phyloP scores from a whole-genome alignment of 2,329 filamentous ascomycete species.

The Claviceps digitariae region DNA sequence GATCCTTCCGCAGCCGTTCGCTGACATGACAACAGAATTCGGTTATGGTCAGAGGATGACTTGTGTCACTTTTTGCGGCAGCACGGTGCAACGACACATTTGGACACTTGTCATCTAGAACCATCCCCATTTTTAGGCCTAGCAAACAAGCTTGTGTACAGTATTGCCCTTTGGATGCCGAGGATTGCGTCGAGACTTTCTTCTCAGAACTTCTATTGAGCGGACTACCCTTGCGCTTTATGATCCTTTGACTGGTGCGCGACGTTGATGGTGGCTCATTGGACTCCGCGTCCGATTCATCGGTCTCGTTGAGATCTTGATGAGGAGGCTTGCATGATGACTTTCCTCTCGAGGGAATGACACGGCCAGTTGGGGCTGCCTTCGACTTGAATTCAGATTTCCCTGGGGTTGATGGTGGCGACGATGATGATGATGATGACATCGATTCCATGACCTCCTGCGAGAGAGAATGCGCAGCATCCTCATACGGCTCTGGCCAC shows the following conservation, averaged over 20 bases:
- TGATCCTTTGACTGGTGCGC: too few species aligned
- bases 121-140: slow-evolving; percentile 9
- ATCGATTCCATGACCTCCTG: too few species aligned
- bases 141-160: slow-evolving; percentile 12
- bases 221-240: neutral
- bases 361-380: too few species aligned
- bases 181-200: slow-evolving; percentile 7
- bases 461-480: neutral
- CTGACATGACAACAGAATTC: slow-evolving; percentile 1
- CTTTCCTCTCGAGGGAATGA: too few species aligned
- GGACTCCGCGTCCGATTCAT: neutral
- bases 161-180: slow-evolving; percentile 8
- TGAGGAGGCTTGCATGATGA: too few species aligned
- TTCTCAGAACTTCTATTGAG: slow-evolving; percentile 3
- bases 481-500: neutral
- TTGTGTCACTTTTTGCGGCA: neutral
- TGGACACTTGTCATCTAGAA: slow-evolving; percentile 8
- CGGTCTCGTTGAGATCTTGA: too few species aligned
- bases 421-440: too few species aligned
- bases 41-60: neutral
- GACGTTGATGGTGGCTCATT: too few species aligned
- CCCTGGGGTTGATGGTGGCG: too few species aligned
- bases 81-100: neutral
- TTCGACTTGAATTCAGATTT: too few species aligned
- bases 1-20: slow-evolving; percentile 4